Evolutionary conservation across 768 basidiomycete genomes (phyloP), one percentile per base, ranked within the genome.

Genomic region (Zangia roseola): DNA sequence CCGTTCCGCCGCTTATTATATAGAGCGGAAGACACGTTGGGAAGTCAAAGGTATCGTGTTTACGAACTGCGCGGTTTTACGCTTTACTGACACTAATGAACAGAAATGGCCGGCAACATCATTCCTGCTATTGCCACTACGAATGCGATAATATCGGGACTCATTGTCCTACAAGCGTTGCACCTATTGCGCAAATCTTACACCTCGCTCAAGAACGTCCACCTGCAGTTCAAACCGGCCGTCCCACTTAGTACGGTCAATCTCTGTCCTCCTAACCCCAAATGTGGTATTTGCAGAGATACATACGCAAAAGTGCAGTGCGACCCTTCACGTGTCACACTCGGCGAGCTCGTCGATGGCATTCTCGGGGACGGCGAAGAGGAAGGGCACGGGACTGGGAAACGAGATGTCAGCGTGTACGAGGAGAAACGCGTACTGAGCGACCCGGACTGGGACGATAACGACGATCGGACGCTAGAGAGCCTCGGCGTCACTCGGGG

Each of bases 51-150:
- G 94, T 91, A 44, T 36, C 68, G 40, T 30, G 35, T 31, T 13
- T 17, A 17, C 1, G 3, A 33, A 9, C 2, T 3, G 5, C 24
- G 17, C 33, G 25, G n/a, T 24, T 31, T 13, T 3, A 24, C 14
- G 4, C 34, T 5, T n/a, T 16, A 16, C 41, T 46, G 30, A 52
- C 6, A 14, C 16, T 3, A 16, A 16, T 16, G 2, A 20, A 19
- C 66, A 95, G 94, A 97, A 70, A 98, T 97, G 91, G 97, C 97
- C 0, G 97, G 97, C 10, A 99, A 99, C 69, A 98, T 99, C 60
- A 99, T 98, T 55, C 97, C 97, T 6, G 97, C 97, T 1, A 98
- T 99, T 59, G 97, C 97, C 5, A 99, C 97, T 4, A 99, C 97
- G 20, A 99, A 99, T 65, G 97, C 97, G 10, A 91, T 99, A 67